A percentile compares a stretch with the other conserved stretches of the same genome.
These are phyloP conservation scores for Ceratocystis papillata DNA, from an alignment of 2,329 filamentous ascomycete species.

Conservation along the genomic window DNA sequence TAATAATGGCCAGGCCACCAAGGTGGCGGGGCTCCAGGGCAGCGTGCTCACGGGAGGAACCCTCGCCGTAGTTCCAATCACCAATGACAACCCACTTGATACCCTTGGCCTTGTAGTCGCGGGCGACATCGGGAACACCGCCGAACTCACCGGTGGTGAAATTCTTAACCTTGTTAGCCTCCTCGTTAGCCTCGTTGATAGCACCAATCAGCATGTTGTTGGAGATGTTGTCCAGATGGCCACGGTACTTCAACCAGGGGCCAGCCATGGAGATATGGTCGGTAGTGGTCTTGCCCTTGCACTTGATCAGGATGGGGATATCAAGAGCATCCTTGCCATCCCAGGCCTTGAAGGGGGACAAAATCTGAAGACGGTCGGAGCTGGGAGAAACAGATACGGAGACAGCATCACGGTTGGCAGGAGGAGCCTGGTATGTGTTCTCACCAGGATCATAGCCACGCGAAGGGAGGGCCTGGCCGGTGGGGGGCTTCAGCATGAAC, in stretches of 20 bases:
- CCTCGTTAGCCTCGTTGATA: slow-evolving; percentile 87
- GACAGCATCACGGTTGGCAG: slow-evolving; percentile 61
- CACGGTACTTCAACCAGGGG: slow-evolving; percentile 97
- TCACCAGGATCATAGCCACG: slow-evolving; percentile 81
- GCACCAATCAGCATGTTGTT: slow-evolving; percentile 99
- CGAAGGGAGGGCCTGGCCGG: slow-evolving; percentile 67
- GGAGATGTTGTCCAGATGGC: slow-evolving; percentile 97
- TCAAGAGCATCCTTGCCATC: slow-evolving; percentile 79
- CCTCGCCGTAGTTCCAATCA: slow-evolving; percentile 99
- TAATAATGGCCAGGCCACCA: slow-evolving; percentile 93
- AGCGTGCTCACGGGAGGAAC: slow-evolving; percentile 93
- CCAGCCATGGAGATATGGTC: slow-evolving; percentile 97
- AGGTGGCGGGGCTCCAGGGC: slow-evolving; percentile 96
- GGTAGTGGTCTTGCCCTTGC: slow-evolving; percentile 89
- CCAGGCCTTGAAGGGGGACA: slow-evolving; percentile 78
- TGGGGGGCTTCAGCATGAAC: slow-evolving; percentile 73
- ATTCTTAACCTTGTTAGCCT: slow-evolving; percentile 98
- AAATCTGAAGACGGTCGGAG: slow-evolving; percentile 88
- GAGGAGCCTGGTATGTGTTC: slow-evolving; percentile 94
- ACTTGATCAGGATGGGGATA: slow-evolving; percentile 91
- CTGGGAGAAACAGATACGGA: slow-evolving; percentile 72
- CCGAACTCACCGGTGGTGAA: slow-evolving; percentile 70
- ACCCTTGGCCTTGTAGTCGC: slow-evolving; percentile 96
- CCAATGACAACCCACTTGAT: slow-evolving; percentile 95
- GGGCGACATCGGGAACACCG: slow-evolving; percentile 83